phyloP scores from a whole-genome alignment of 2,329 filamentous ascomycete species.

The Lojkania enalia region DNA sequence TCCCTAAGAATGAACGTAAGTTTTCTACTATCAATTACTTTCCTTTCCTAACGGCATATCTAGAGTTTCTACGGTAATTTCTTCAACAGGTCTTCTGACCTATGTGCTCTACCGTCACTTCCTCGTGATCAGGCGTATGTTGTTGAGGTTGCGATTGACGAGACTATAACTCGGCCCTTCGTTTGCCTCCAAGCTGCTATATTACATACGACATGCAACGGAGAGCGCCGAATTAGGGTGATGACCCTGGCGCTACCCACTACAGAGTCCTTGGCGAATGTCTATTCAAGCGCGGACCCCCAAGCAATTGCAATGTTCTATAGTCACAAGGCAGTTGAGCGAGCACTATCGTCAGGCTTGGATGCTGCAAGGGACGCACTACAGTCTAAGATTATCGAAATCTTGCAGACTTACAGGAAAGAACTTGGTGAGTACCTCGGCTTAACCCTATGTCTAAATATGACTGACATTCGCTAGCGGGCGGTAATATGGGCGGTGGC shows the following conservation, averaged over 20 bases:
- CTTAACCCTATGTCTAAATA: no score
- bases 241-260: constrained; percentile 92
- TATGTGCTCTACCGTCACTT: constrained; percentile 97
- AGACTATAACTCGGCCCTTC: constrained; percentile 87
- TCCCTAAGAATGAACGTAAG: constrained; percentile 93
- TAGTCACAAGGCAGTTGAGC: constrained; percentile 96
- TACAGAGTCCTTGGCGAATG: constrained; percentile 83
- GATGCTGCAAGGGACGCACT: constrained; percentile 90
- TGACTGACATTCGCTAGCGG: constrained; percentile 63
- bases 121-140: constrained; percentile 97
- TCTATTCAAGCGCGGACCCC: constrained; percentile 95
- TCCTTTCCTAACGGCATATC: no score
- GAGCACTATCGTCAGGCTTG: constrained; percentile 74
- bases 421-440: no score
- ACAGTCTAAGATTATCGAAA: constrained; percentile 87
- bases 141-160: constrained; percentile 96
- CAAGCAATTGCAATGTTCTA: constrained; percentile 92
- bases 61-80: constrained; percentile 99
- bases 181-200: constrained; percentile 85
- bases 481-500: constrained; percentile 89
- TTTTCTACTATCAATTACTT: no score
- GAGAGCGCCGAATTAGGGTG: constrained; percentile 91
- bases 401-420: constrained; percentile 84
- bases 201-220: constrained; percentile 96
- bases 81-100: constrained; percentile 96